A percentile compares a stretch with the other conserved stretches of the same genome.
Conservation (phyloP, 768 basidiomycete species). For the Myochromella boudieri region DNA sequence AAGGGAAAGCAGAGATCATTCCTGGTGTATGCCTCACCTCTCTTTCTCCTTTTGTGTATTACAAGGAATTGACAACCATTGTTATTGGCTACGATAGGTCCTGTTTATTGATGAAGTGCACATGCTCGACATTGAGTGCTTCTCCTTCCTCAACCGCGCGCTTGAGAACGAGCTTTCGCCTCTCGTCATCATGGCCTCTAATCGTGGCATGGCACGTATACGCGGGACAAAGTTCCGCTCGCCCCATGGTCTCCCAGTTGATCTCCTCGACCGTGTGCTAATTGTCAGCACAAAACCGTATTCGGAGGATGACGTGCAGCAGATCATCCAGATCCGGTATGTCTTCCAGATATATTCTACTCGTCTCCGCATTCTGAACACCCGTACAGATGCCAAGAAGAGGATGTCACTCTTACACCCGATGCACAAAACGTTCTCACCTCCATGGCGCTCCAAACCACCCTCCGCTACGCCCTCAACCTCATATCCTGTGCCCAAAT, state of each 20-base stretch:
- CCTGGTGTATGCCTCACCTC: constrained; percentile 70
- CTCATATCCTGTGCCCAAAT: constrained; percentile 92
- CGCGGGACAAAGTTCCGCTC: constrained; percentile 93
- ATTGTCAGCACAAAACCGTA: constrained; percentile 96
- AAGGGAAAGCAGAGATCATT: constrained; percentile 97
- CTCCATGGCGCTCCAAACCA: constrained; percentile 86
- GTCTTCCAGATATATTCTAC: constrained; percentile 20
- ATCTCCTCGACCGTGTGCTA: constrained; percentile 91
- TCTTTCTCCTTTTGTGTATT: background rate
- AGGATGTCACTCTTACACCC: constrained; percentile 81
- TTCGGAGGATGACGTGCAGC: constrained; percentile 74
- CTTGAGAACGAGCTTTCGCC: constrained; percentile 93
- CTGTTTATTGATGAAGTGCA: constrained; percentile 99
- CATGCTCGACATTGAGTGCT: constrained; percentile 99
- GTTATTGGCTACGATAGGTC: constrained; percentile 50
- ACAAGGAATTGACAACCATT: background rate
- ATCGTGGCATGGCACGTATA: constrained; percentile 92
- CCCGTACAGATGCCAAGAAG: constrained; percentile 77
- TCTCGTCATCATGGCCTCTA: constrained; percentile 97
- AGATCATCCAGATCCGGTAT: constrained; percentile 92
- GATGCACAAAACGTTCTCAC: constrained; percentile 81
- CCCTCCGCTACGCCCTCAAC: constrained; percentile 91
- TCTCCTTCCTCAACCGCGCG: constrained; percentile 96
- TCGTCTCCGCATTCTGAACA: background rate
- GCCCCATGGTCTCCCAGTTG: constrained; percentile 93